Evolutionary conservation across 1,139 yeast genomes (phyloP), one percentile per base, ranked within the genome.

Genomic region (Arxiozyma slooffiae): DNA sequence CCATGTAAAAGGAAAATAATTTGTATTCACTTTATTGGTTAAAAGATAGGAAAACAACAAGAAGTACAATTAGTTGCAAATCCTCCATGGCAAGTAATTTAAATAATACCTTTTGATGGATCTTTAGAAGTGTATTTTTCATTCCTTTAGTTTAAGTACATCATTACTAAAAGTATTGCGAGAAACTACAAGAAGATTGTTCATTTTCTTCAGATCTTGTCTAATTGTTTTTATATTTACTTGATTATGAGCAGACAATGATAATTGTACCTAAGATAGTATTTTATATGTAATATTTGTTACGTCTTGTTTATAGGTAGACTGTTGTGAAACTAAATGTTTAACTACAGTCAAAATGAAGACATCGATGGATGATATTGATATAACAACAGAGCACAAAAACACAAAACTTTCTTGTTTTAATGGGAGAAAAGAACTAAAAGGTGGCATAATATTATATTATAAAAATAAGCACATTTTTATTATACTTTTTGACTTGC

Each of bases 11-110:
- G 16, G n/a, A n/a, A n/a, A n/a, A 20, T 16, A 21, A 41, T 26
- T 41, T 41, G 38, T 7, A 41, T 18, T 20, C 22, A 41, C 44
- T 26, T 23, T 41, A 41, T 41, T 41, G 44, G 44, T 17, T 26
- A 41, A 30, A 41, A 26, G 16, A 41, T 21, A 30, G 18, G 38
- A 21, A 20, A 26, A 16, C 8, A 9, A 21, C 17, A 23, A 40
- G 14, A 40, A 40, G 17, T 4, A 16, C 17, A 5, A 6, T 4
- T 3, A 5, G 9, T 7, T 16, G 7, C 17, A n/a, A n/a, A 22
- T 7, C 22, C 14, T 30, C n/a, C 6, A 14, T 30, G 6, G 14
- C 11, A 30, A 30, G 36, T 30, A n/a, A n/a, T 30, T 30, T 7
- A 22, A 9, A 3, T 22, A 6, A 37, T 17, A 37, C n/a, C 4